Conservation (phyloP, 2,329 filamentous ascomycete species). For the Fusarium acutatum region DNA sequence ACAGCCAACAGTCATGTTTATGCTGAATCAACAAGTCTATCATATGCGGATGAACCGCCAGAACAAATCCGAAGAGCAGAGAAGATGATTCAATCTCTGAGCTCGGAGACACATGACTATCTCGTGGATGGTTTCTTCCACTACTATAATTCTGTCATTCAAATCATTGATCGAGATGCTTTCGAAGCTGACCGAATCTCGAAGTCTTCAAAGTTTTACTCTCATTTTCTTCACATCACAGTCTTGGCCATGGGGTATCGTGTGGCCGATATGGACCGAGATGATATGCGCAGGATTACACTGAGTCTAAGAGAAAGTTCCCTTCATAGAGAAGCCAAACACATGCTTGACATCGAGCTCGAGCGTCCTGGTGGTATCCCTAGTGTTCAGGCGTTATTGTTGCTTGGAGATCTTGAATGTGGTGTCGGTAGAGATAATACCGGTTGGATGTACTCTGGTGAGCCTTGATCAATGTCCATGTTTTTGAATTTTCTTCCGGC, state of each 20-base stretch:
- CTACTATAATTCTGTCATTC: conserved; percentile 59
- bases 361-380: conserved; percentile 62
- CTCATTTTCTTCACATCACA: conserved; percentile 60
- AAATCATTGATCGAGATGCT: conserved; percentile 58
- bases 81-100: conserved; percentile 57
- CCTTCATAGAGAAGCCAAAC: conserved; percentile 62
- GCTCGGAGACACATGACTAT: conserved; percentile 59
- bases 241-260: conserved; percentile 62
- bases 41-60: conserved; percentile 50
- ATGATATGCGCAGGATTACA: conserved; percentile 58
- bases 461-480: conserved; percentile 17
- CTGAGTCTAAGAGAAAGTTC: conserved; percentile 59
- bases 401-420: conserved; percentile 63
- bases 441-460: conserved; percentile 64
- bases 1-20: conserved; percentile 63
- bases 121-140: conserved; percentile 62
- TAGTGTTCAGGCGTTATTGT: conserved; percentile 59
- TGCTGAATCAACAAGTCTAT: conserved; percentile 49
- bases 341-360: conserved; percentile 62
- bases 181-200: conserved; percentile 58
- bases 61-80: conserved; percentile 58
- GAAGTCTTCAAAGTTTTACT: conserved; percentile 59
- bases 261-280: conserved; percentile 57
- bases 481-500: neutral
- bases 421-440: conserved; percentile 62